Conservation (phyloP, 2,329 filamentous ascomycete species). For the Diaporthe nobilis region DNA sequence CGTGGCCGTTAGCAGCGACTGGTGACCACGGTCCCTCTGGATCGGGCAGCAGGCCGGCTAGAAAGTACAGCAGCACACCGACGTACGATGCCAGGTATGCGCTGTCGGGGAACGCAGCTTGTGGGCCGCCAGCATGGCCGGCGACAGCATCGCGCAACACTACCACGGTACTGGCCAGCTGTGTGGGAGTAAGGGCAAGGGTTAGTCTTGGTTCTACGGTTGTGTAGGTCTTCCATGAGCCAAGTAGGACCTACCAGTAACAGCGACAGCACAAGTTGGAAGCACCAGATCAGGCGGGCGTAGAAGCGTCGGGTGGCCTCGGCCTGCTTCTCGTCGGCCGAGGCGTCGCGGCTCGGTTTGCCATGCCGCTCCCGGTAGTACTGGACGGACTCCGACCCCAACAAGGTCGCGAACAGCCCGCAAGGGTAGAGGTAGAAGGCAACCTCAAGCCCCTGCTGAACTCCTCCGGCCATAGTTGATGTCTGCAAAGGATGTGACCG, state of each 20-base stretch:
- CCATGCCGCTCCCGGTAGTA: slow-evolving; percentile 52
- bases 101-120: slow-evolving; percentile 54
- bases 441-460: slow-evolving; percentile 53
- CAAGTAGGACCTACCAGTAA: slow-evolving; percentile 46
- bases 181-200: not conserved
- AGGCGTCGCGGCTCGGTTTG: slow-evolving; percentile 44
- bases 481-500: not conserved
- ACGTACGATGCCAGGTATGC: slow-evolving; percentile 58
- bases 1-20: slow-evolving; percentile 52
- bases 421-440: slow-evolving; percentile 60
- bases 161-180: slow-evolving; percentile 53
- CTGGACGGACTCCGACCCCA: slow-evolving; percentile 54
- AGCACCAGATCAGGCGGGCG: slow-evolving; percentile 52
- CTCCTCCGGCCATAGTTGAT: slow-evolving; percentile 40
- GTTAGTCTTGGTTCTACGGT: not conserved
- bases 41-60: slow-evolving; percentile 58
- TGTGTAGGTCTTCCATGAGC: not conserved
- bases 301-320: slow-evolving; percentile 49
- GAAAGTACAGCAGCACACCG: slow-evolving; percentile 57
- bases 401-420: slow-evolving; percentile 54
- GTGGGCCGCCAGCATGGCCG: slow-evolving; percentile 46
- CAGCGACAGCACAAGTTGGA: slow-evolving; percentile 52
- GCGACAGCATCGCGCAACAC: slow-evolving; percentile 52
- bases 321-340: slow-evolving; percentile 48
- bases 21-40: slow-evolving; percentile 61